Evolutionary conservation across 352 stramenopile genomes (phyloP).

Genomic region (Bremia lactucae): DNA sequence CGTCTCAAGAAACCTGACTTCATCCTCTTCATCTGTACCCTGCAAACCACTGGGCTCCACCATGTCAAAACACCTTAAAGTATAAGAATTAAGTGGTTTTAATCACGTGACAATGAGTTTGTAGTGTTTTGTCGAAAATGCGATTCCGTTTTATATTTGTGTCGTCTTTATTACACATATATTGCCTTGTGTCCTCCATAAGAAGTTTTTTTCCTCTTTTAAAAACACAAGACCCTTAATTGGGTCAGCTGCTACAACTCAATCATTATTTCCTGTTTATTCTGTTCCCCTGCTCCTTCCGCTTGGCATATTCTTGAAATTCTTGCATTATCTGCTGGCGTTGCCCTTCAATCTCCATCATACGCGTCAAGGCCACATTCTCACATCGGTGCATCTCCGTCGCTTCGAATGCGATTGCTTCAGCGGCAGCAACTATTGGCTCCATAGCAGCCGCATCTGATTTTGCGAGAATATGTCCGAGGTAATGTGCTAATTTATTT

Average conservation of each 20-base stretch:
- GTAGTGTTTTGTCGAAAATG: too few relatives aligned
- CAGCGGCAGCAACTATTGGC: constrained; percentile 20
- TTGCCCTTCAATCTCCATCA: constrained; percentile 54
- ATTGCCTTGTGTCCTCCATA: too few relatives aligned
- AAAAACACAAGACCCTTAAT: too few relatives aligned
- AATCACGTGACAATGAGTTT: too few relatives aligned
- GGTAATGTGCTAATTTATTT: constrained; percentile 33
- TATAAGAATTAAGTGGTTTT: too few relatives aligned
- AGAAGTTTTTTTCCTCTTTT: too few relatives aligned
- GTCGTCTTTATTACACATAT: too few relatives aligned
- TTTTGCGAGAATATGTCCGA: constrained; percentile 16
- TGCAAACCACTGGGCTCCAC: constrained; percentile 26
- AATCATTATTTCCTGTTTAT: too few relatives aligned
- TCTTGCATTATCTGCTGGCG: constrained; percentile 51
- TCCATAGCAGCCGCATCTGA: constrained; percentile 11
- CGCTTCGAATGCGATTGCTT: constrained; percentile 31
- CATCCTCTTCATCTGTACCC: constrained; percentile 36
- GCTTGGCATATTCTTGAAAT: constrained; percentile 44
- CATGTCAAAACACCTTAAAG: too few relatives aligned
- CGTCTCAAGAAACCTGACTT: constrained; percentile 8
- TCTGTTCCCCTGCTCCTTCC: constrained; percentile 32
- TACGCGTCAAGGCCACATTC: constrained; percentile 28
- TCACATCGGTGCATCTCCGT: constrained; percentile 40
- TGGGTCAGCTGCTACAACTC: too few relatives aligned
- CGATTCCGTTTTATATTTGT: too few relatives aligned